Evolutionary conservation across 2,329 filamentous ascomycete genomes (phyloP), one percentile per base, ranked within the genome.

Genomic region (Talaromyces sp.): DNA sequence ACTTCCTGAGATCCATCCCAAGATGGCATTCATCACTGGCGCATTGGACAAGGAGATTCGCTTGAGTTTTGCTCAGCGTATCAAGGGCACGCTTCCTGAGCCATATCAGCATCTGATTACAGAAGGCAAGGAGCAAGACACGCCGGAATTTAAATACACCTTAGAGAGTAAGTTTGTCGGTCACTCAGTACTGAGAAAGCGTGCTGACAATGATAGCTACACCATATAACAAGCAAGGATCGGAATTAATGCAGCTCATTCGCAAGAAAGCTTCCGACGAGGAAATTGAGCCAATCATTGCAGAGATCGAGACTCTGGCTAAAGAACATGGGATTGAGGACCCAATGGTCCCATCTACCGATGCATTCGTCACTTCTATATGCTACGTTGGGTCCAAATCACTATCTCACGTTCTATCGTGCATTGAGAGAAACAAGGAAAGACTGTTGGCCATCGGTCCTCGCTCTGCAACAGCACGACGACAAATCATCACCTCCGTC

Each of bases 31-130:
- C 79, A 95, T 99, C 69, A 84, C 89, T 62, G 94, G 93, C 22
- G 90, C 92, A 3, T 81, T 99, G 66, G 95, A 99, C 75, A 98
- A 98, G 81, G 95, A 99, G 80, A 96, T 99, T 69, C 90, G 95
- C 5, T 83, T 99, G 59, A 97, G 93, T 73, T 99, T 99, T 76
- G 93, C 95, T 0, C 94, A 97, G 78, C 89, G 95, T 64, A 97
- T 99, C 74, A 93, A 95, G 77, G 93, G 93, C 68, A 98, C 95
- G 5, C 82, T 99, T 8, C 95, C 94, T 1, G 88, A 90, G 62
- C 87, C 89, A 8, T 98, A 97, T 74, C 88, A 93, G 71, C 81
- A 83, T 2, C 81, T 99, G 67, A 94, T 99, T 69, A 86, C 90
- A 0, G 87, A 91, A 61, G 92, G 90, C 69, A 96, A 97, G 76